These are phyloP conservation scores for Melanogaster broomeanus DNA, from an alignment of 768 basidiomycete genomes.

Conservation along the genomic window DNA sequence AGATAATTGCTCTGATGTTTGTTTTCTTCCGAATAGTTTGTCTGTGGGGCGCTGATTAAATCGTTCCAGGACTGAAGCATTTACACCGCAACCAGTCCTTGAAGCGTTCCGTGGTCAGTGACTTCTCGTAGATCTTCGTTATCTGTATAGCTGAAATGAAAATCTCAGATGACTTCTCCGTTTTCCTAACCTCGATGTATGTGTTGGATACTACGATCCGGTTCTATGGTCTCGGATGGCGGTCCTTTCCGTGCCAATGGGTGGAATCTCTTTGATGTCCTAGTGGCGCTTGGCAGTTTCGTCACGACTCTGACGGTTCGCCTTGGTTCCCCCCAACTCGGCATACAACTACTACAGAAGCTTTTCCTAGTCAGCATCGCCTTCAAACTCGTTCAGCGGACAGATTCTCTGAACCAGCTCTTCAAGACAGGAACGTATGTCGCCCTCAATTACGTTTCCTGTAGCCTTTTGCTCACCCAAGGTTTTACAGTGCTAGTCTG, in stretches of 20 bases:
- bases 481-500: constrained; percentile 66
- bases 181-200: constrained; percentile 71
- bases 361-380: constrained; percentile 92
- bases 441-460: background rate
- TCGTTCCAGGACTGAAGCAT: constrained; percentile 73
- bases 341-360: constrained; percentile 73
- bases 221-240: constrained; percentile 82
- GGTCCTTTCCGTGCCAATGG: constrained; percentile 85
- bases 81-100: constrained; percentile 48
- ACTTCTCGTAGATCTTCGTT: background rate
- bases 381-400: constrained; percentile 91
- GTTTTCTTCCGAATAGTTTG: constrained; percentile 25
- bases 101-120: constrained; percentile 63
- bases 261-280: constrained; percentile 91
- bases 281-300: constrained; percentile 80
- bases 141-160: constrained; percentile 9
- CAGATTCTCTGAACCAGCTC: constrained; percentile 86
- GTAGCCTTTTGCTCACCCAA: background rate
- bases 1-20: constrained; percentile 83
- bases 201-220: constrained; percentile 75
- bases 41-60: background rate
- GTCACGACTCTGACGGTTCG: constrained; percentile 77
- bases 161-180: constrained; percentile 71
- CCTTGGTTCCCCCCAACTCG: constrained; percentile 50
- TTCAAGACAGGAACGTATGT: constrained; percentile 95